Percentiles rank a stretch among this genome's conserved stretches.
Evolutionary conservation across 169 alveolate genomes (phyloP).

Genomic region (Plasmodium knowlesi): DNA sequence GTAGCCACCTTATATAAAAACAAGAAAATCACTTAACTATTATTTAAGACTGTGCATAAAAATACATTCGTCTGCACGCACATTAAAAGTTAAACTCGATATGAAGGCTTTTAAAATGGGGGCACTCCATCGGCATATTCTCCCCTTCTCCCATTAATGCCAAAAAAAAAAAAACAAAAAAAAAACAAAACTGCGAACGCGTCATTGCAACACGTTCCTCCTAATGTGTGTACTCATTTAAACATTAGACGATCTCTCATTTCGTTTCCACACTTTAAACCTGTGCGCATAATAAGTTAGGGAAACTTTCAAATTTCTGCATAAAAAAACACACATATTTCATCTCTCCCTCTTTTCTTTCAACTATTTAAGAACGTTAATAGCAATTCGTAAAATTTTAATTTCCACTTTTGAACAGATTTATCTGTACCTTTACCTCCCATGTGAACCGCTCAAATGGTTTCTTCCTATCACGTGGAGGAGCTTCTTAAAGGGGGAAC

Average conservation of each 20-base stretch:
- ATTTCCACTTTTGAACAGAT: neutral
- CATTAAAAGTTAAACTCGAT: neutral
- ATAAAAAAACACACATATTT: neutral
- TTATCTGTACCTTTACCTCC: neutral
- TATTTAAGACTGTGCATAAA: neutral
- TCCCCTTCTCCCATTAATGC: neutral
- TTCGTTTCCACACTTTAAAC: neutral
- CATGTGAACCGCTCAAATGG: neutral
- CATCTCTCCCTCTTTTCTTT: neutral
- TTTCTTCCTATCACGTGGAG: neutral
- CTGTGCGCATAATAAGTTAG: neutral
- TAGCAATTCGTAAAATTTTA: neutral
- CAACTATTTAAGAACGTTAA: neutral
- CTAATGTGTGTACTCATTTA: neutral
- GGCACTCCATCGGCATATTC: neutral
- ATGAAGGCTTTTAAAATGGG: neutral
- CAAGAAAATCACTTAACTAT: neutral
- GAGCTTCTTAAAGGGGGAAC: neutral
- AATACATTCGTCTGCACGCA: neutral
- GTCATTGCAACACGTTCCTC: neutral
- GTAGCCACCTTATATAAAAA: neutral
- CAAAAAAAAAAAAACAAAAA: neutral
- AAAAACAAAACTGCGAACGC: neutral
- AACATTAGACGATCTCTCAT: neutral
- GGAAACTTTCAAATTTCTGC: neutral